phyloP scores from a whole-genome alignment of 345 rosid genomes.

The Citrus unshiu region DNA sequence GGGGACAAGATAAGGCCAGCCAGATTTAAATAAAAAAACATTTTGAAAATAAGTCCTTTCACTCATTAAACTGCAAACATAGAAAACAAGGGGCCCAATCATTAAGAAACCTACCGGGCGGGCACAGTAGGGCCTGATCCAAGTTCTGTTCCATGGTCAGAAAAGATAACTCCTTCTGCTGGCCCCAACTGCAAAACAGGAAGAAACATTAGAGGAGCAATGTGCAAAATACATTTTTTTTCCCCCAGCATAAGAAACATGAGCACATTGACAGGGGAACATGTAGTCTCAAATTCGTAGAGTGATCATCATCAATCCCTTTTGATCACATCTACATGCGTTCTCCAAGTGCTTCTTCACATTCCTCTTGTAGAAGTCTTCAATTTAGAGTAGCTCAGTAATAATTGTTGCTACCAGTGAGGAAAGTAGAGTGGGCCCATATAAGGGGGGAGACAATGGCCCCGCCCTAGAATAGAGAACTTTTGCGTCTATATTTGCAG shows the following conservation, averaged over 20 bases:
- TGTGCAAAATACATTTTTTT: background rate
- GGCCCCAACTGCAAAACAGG: conserved; percentile 65
- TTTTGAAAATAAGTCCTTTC: background rate
- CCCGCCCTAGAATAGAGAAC: background rate
- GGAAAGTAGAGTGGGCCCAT: background rate
- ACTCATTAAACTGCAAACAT: background rate
- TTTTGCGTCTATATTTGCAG: background rate
- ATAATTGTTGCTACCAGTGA: background rate
- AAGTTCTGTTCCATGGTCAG: conserved; percentile 88
- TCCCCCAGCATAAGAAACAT: background rate
- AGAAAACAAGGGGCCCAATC: conserved; percentile 8
- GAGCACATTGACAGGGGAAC: background rate
- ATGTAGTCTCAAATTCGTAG: background rate
- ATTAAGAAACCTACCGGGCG: conserved; percentile 56
- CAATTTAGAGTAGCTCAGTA: background rate
- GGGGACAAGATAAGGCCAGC: background rate
- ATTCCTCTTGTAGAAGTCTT: background rate
- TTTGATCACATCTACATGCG: background rate
- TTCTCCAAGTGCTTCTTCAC: background rate
- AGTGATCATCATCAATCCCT: background rate
- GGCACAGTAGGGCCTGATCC: conserved; percentile 80
- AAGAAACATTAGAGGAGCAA: background rate
- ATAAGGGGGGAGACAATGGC: background rate
- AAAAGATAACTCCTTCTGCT: conserved; percentile 76
- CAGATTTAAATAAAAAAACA: background rate